Conservation (phyloP, 192 early-diverging fungal genomes). For the Dissophora ornata region DNA sequence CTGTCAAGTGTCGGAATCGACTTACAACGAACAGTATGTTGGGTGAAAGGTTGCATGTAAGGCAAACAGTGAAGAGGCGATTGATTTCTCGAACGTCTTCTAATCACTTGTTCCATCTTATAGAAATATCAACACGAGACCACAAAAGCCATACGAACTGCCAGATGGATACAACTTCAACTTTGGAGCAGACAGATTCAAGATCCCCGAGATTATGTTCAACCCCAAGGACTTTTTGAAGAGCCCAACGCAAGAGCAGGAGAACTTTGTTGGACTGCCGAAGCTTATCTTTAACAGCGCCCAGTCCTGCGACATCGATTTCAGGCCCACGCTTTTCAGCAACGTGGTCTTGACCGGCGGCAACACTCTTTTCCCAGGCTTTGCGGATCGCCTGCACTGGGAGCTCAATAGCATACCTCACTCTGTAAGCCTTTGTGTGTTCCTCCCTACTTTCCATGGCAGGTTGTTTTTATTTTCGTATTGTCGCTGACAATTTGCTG, state of each 20-base stretch:
- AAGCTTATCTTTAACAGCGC: slow-evolving; percentile 82
- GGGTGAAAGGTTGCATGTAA: too few species aligned
- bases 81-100: too few species aligned
- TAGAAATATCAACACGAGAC: slow-evolving; percentile 67
- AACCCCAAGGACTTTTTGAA: slow-evolving; percentile 74
- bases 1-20: slow-evolving; percentile 82
- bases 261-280: slow-evolving; percentile 69
- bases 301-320: slow-evolving; percentile 84
- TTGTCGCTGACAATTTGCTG: too few species aligned
- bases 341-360: slow-evolving; percentile 94
- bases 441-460: too few species aligned
- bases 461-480: too few species aligned
- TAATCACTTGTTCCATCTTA: neutral
- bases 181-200: slow-evolving; percentile 84
- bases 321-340: slow-evolving; percentile 82
- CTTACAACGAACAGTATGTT: slow-evolving; percentile 76
- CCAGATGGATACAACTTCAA: slow-evolving; percentile 92
- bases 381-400: slow-evolving; percentile 84
- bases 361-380: slow-evolving; percentile 86
- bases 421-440: slow-evolving; percentile 66
- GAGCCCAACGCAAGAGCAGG: slow-evolving; percentile 51
- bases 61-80: too few species aligned
- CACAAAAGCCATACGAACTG: slow-evolving; percentile 92
- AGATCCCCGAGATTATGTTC: slow-evolving; percentile 89
- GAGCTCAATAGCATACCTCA: slow-evolving; percentile 74